phyloP scores from a whole-genome alignment of 2,329 filamentous ascomycete species.

The Botrytis porri region DNA sequence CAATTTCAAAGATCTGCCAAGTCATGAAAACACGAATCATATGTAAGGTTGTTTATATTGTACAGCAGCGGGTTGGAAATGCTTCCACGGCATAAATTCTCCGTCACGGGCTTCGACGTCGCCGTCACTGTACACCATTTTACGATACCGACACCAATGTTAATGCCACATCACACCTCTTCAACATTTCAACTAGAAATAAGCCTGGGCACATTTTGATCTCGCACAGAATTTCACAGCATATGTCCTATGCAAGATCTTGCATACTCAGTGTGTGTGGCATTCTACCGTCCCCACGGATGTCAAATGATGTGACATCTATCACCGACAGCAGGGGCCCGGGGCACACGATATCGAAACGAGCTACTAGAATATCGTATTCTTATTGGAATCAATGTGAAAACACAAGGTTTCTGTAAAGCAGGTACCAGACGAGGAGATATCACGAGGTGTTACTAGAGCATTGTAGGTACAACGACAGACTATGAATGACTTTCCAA shows the following conservation, averaged over 20 bases:
- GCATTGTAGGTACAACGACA: background rate
- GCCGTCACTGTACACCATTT: background rate
- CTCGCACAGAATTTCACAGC: background rate
- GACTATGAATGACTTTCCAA: background rate
- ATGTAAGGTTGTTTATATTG: background rate
- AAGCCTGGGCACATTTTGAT: background rate
- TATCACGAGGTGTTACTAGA: background rate
- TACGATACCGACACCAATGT: background rate
- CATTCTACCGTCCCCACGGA: background rate
- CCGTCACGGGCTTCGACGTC: background rate
- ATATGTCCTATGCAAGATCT: background rate
- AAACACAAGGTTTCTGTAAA: background rate
- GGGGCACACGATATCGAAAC: background rate
- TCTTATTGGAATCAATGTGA: background rate
- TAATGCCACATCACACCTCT: background rate
- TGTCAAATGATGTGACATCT: slow-evolving; percentile 6
- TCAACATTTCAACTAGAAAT: too few species aligned
- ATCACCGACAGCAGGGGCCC: background rate
- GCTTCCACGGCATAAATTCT: background rate
- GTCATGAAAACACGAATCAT: background rate
- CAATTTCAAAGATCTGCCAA: background rate
- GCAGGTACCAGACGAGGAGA: background rate
- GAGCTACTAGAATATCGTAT: background rate
- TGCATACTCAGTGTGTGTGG: background rate
- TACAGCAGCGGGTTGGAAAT: background rate